Evolutionary conservation across 73 alveolate genomes (phyloP).

Genomic region (Durusdinium trenchii): DNA sequence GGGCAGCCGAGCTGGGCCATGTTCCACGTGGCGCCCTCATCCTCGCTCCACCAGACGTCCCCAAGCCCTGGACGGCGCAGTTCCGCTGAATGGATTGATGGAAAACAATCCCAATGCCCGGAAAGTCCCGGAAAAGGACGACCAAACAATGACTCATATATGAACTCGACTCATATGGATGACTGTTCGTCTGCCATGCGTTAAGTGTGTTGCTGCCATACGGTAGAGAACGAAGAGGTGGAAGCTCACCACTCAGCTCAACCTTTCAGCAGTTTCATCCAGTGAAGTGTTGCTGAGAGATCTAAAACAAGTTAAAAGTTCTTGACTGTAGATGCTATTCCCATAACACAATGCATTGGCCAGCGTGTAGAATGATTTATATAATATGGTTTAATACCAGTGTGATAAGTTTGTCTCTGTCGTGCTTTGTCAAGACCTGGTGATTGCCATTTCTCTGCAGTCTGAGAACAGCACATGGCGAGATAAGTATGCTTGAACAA

Average conservation of each 20-base stretch:
- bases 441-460: not conserved
- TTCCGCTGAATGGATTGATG: not conserved
- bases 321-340: too few relatives aligned
- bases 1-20: too few relatives aligned
- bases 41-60: slow-evolving; percentile 75
- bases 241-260: slow-evolving; percentile 94
- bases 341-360: too few relatives aligned
- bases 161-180: too few relatives aligned
- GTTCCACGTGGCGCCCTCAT: slow-evolving; percentile 73
- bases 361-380: too few relatives aligned
- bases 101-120: not conserved
- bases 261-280: not conserved
- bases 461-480: slow-evolving; percentile 61
- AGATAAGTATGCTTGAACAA: slow-evolving; percentile 91
- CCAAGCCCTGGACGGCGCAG: slow-evolving; percentile 56
- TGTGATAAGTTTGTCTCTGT: too few relatives aligned
- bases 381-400: too few relatives aligned
- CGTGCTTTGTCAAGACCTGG: too few relatives aligned
- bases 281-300: not conserved
- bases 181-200: too few relatives aligned
- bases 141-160: too few relatives aligned
- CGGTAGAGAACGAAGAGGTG: slow-evolving; percentile 85
- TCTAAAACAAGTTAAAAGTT: too few relatives aligned
- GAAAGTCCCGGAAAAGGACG: not conserved
- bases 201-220: slow-evolving; percentile 42